phyloP scores from a whole-genome alignment of 2,329 filamentous ascomycete species.

The Neopestalotiopsis sp. region DNA sequence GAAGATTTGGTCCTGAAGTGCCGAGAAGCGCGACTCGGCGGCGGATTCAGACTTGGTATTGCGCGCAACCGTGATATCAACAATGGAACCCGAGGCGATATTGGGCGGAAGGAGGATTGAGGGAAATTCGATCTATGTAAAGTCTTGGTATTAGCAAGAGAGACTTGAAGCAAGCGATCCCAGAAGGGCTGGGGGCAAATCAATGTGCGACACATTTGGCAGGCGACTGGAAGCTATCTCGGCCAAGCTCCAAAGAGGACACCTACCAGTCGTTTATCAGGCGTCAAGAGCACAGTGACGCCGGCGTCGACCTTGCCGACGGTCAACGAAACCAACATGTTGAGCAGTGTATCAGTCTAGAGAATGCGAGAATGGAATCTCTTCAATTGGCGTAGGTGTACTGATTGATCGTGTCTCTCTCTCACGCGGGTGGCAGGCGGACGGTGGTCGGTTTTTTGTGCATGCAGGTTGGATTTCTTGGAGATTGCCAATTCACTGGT shows the following conservation, averaged over 20 bases:
- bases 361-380: neutral
- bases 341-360: constrained; percentile 28
- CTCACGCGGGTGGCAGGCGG: constrained; percentile 15
- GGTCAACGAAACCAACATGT: constrained; percentile 95
- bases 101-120: constrained; percentile 95
- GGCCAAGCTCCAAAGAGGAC: constrained; percentile 16
- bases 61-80: constrained; percentile 93
- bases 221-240: constrained; percentile 18
- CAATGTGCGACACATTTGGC: constrained; percentile 16
- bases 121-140: constrained; percentile 88
- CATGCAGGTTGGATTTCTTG: constrained; percentile 1
- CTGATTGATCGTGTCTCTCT: neutral
- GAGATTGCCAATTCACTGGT: neutral
- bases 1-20: constrained; percentile 89
- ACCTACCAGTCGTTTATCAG: constrained; percentile 93
- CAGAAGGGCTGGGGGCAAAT: neutral
- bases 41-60: constrained; percentile 80
- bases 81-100: constrained; percentile 94
- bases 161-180: constrained; percentile 18
- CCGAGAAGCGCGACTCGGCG: constrained; percentile 76
- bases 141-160: constrained; percentile 29
- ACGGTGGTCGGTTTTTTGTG: neutral
- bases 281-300: constrained; percentile 93
- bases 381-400: neutral
- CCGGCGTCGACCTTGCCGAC: constrained; percentile 99